Evolutionary conservation across 352 stramenopile genomes (phyloP).

Genomic region (Globisporangium mamillatum): DNA sequence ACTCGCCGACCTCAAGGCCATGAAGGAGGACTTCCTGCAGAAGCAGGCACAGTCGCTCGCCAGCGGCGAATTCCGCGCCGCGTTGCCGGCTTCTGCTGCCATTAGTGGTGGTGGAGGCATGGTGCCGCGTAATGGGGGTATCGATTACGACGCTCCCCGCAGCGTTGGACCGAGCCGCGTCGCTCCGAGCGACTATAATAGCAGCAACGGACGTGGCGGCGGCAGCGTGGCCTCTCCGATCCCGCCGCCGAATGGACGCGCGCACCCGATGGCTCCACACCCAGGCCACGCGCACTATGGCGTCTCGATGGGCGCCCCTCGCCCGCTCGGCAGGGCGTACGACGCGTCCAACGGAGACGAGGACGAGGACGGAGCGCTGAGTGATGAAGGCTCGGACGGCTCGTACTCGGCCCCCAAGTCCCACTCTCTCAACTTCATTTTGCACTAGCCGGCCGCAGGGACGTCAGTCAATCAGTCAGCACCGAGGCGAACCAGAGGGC

Average conservation of each 20-base stretch:
- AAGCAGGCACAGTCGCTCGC: conserved; percentile 40
- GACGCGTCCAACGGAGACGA: conserved; percentile 18
- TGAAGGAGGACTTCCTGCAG: conserved; percentile 78
- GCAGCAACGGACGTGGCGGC: conserved; percentile 6
- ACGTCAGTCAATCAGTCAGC: not conserved
- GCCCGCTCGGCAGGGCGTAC: conserved; percentile 20
- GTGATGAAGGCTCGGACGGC: conserved; percentile 60
- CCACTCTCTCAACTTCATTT: conserved; percentile 83
- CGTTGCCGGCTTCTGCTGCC: conserved; percentile 5
- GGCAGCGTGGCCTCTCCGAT: not conserved
- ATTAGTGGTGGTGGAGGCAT: not conserved
- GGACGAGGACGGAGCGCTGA: conserved; percentile 24
- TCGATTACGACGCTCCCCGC: not conserved
- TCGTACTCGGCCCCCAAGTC: conserved; percentile 58
- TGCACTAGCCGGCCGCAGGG: conserved; percentile 37
- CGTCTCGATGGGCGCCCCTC: not conserved
- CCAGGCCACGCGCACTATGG: conserved; percentile 1
- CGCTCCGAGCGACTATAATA: not conserved
- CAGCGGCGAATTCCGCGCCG: conserved; percentile 18
- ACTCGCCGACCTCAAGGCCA: conserved; percentile 78
- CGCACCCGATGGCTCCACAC: conserved; percentile 6
- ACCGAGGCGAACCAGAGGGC: not conserved
- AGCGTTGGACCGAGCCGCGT: not conserved
- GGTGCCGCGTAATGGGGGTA: not conserved
- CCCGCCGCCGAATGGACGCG: conserved; percentile 12